Conservation (phyloP, 345 rosid genomes). For the Cardamine occulta region DNA sequence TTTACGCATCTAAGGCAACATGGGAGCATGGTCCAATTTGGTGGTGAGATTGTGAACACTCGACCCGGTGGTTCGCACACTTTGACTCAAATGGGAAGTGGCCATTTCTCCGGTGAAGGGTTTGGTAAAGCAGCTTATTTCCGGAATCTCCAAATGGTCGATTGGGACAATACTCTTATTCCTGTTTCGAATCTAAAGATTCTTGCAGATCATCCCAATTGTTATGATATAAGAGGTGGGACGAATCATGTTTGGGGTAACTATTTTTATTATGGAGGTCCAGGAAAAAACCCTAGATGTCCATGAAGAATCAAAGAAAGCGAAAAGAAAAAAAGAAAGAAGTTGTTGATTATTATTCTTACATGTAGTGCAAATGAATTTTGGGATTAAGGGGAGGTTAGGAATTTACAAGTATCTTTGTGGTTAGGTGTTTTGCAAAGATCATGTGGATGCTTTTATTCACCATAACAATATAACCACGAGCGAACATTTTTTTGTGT, state of each 20-base stretch:
- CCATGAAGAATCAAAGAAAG: slow-evolving; percentile 32
- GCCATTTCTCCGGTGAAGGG: slow-evolving; percentile 92
- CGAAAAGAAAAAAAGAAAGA: not conserved
- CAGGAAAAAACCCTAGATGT: slow-evolving; percentile 73
- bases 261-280: slow-evolving; percentile 95
- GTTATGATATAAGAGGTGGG: slow-evolving; percentile 90
- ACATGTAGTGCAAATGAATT: slow-evolving; percentile 25
- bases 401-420: slow-evolving; percentile 28
- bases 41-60: slow-evolving; percentile 88
- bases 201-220: slow-evolving; percentile 83
- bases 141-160: slow-evolving; percentile 82
- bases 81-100: slow-evolving; percentile 94
- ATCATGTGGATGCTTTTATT: slow-evolving; percentile 9
- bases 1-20: slow-evolving; percentile 80
- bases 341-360: slow-evolving; percentile 23
- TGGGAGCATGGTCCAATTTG: slow-evolving; percentile 95
- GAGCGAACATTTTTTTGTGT: not conserved
- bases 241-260: slow-evolving; percentile 86
- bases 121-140: slow-evolving; percentile 93
- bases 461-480: slow-evolving; percentile 7
- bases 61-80: slow-evolving; percentile 81
- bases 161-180: slow-evolving; percentile 86
- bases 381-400: slow-evolving; percentile 27
- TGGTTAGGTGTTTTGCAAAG: slow-evolving; percentile 22
- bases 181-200: slow-evolving; percentile 73